phyloP scores from a whole-genome alignment of 768 basidiomycete genomes.

The Boletales sp. region DNA sequence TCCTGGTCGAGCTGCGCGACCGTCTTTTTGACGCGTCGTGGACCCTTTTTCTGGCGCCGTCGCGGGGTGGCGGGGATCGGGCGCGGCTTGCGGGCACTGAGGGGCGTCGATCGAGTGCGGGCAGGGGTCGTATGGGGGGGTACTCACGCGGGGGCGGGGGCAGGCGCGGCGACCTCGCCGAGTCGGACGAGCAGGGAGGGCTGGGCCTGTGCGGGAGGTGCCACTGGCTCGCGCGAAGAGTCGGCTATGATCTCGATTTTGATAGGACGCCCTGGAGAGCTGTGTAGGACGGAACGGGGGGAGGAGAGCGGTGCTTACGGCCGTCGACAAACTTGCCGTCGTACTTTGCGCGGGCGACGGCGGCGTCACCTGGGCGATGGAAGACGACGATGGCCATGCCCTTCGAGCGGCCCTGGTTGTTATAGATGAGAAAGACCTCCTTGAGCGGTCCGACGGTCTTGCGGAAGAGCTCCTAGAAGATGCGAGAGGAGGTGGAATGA shows the following conservation, averaged over 20 bases:
- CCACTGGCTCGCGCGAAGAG: slow-evolving; percentile 20
- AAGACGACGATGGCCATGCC: slow-evolving; percentile 79
- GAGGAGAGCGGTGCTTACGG: slow-evolving; percentile 31
- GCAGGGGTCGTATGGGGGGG: neutral
- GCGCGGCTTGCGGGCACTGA: slow-evolving; percentile 20
- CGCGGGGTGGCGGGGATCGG: slow-evolving; percentile 26
- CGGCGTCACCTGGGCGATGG: slow-evolving; percentile 60
- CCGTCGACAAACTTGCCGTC: slow-evolving; percentile 73
- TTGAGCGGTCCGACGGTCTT: slow-evolving; percentile 74
- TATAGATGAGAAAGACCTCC: slow-evolving; percentile 70
- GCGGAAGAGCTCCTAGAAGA: slow-evolving; percentile 61
- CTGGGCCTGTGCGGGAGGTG: slow-evolving; percentile 21
- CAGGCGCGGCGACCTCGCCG: slow-evolving; percentile 11
- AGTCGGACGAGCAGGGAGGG: slow-evolving; percentile 41
- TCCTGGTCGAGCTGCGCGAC: slow-evolving; percentile 67
- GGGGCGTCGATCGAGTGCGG: neutral
- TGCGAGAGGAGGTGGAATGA: too few relatives aligned
- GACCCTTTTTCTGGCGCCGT: slow-evolving; percentile 64
- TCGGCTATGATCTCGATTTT: slow-evolving; percentile 63
- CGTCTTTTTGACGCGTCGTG: slow-evolving; percentile 68
- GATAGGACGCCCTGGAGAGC: slow-evolving; percentile 54
- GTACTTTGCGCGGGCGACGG: slow-evolving; percentile 61
- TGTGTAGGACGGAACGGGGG: neutral
- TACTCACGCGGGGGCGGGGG: neutral
- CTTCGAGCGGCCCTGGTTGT: slow-evolving; percentile 69